Percentiles rank a stretch among this genome's conserved stretches.
Conservation (phyloP, 2,329 filamentous ascomycete genomes). For the Calycina herbarum region DNA sequence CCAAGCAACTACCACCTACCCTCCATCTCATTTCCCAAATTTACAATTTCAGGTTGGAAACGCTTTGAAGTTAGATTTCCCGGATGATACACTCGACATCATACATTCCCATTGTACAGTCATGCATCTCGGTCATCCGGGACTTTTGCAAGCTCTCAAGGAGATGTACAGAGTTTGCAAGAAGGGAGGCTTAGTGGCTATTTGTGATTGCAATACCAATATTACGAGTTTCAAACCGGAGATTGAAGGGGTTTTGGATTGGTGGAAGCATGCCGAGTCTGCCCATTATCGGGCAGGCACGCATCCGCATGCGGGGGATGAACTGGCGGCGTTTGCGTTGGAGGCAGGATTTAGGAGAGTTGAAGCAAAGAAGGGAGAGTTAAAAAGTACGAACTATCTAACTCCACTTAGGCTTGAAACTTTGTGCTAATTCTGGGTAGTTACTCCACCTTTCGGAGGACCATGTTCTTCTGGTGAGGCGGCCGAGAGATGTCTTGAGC, state of each 20-base stretch:
- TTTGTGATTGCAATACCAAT: slow-evolving; percentile 2
- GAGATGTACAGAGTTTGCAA: background rate
- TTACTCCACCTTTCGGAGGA: background rate
- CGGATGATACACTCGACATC: background rate
- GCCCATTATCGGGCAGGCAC: background rate
- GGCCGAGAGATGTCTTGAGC: background rate
- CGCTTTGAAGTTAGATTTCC: background rate
- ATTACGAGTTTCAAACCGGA: background rate
- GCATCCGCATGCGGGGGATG: background rate
- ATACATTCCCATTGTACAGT: background rate
- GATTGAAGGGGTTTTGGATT: background rate
- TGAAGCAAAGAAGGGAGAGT: background rate
- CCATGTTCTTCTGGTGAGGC: background rate
- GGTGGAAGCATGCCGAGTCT: background rate
- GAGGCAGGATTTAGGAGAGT: background rate
- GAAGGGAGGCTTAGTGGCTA: background rate
- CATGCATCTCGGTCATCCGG: background rate
- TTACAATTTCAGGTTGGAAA: background rate
- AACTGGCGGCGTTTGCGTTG: background rate
- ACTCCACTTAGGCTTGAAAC: background rate
- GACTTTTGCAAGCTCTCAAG: background rate
- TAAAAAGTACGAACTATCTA: background rate
- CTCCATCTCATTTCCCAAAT: background rate
- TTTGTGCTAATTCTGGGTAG: background rate
- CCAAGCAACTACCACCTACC: background rate